phyloP scores from a whole-genome alignment of 2,329 filamentous ascomycete species.

The Clathrospora elynae region DNA sequence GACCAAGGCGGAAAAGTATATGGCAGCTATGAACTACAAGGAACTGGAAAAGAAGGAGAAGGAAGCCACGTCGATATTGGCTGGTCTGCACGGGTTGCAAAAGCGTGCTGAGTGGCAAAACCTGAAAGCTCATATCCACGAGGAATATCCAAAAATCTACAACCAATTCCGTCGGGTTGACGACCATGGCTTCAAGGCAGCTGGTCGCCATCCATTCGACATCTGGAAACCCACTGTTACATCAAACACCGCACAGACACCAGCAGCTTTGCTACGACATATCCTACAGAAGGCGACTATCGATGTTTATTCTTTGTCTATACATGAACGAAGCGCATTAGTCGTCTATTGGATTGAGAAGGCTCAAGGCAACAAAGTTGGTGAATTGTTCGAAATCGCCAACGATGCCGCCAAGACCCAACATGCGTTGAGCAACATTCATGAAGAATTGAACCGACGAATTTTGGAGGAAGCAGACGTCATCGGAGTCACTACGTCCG shows the following conservation, averaged over 20 bases:
- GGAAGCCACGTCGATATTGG: slow-evolving; percentile 11
- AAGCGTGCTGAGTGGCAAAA: slow-evolving; percentile 24
- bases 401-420: slow-evolving; percentile 15
- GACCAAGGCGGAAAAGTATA: slow-evolving; percentile 24
- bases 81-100: slow-evolving; percentile 10
- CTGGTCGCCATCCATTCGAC: slow-evolving; percentile 34
- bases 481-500: slow-evolving; percentile 65
- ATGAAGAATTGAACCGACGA: slow-evolving; percentile 49
- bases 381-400: slow-evolving; percentile 21
- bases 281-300: slow-evolving; percentile 15
- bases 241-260: neutral
- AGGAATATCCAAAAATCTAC: slow-evolving; percentile 22
- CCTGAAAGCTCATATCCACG: slow-evolving; percentile 19
- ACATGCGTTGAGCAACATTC: slow-evolving; percentile 24
- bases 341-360: slow-evolving; percentile 24
- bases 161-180: slow-evolving; percentile 25
- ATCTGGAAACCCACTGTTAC: slow-evolving; percentile 15
- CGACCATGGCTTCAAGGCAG: slow-evolving; percentile 22
- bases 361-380: slow-evolving; percentile 14
- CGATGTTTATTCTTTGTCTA: slow-evolving; percentile 17
- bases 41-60: slow-evolving; percentile 16
- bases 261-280: neutral
- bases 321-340: slow-evolving; percentile 17
- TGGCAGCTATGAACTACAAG: slow-evolving; percentile 18
- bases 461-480: slow-evolving; percentile 54